Percentiles rank a stretch among this genome's conserved stretches.
Evolutionary conservation across 192 early-diverging fungal genomes (phyloP).

Genomic region (Mortierella hygrophila): DNA sequence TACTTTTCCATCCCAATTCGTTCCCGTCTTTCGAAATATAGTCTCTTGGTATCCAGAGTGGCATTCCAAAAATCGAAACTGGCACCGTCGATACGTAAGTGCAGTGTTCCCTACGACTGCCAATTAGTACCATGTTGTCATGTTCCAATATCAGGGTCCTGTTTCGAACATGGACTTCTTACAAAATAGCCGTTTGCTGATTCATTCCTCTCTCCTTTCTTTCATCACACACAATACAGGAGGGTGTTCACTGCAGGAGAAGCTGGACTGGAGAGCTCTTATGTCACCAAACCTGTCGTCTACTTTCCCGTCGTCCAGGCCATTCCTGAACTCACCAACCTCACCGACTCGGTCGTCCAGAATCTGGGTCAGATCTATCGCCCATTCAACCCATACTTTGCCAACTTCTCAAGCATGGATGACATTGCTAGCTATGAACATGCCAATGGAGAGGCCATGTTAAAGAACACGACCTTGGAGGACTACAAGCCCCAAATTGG

Average conservation of each 20-base stretch:
- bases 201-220: neutral
- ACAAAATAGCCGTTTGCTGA: no score
- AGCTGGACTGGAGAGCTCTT: slow-evolving; percentile 19
- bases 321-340: slow-evolving; percentile 29
- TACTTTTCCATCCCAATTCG: neutral
- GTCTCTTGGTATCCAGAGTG: slow-evolving; percentile 50
- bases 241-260: slow-evolving; percentile 22
- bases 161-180: neutral
- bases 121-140: neutral
- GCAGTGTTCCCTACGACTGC: neutral
- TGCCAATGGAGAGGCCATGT: slow-evolving; percentile 44
- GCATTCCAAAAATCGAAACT: slow-evolving; percentile 41
- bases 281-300: slow-evolving; percentile 12
- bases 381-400: slow-evolving; percentile 37
- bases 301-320: slow-evolving; percentile 39
- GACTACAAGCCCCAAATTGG: slow-evolving; percentile 44
- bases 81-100: slow-evolving; percentile 40
- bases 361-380: slow-evolving; percentile 6
- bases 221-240: neutral
- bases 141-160: neutral
- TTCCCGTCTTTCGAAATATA: neutral
- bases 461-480: slow-evolving; percentile 41
- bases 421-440: slow-evolving; percentile 42
- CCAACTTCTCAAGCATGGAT: slow-evolving; percentile 44
- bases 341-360: slow-evolving; percentile 22